Conservation (phyloP, 2,329 filamentous ascomycete species). For the Clarireedia monteithiana region DNA sequence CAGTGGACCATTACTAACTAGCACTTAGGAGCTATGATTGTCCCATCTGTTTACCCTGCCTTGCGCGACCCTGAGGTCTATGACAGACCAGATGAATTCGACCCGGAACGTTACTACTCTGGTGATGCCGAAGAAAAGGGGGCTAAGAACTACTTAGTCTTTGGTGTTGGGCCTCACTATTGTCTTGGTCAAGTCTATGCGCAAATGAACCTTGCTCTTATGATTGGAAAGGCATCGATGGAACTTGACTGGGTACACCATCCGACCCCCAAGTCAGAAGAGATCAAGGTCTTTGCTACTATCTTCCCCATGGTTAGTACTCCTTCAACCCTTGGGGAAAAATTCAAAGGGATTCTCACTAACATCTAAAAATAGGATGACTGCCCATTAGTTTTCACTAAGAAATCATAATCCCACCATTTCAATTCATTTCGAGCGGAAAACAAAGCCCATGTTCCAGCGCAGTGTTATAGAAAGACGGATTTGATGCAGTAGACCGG, state of each 20-base stretch:
- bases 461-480: neutral
- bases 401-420: neutral
- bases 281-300: conserved; percentile 97
- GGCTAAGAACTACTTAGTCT: conserved; percentile 93
- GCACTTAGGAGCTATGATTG: conserved; percentile 71
- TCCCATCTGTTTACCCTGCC: conserved; percentile 83
- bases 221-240: conserved; percentile 85
- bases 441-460: neutral
- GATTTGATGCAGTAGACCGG: conserved; percentile 6
- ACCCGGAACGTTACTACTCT: conserved; percentile 85
- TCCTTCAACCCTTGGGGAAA: neutral
- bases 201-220: conserved; percentile 76
- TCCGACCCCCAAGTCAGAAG: conserved; percentile 74
- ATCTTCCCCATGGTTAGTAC: conserved; percentile 85
- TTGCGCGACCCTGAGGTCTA: conserved; percentile 92
- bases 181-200: conserved; percentile 93
- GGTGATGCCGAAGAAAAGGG: conserved; percentile 75
- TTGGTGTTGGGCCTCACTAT: conserved; percentile 93
- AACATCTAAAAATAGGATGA: conserved; percentile 5
- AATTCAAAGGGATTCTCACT: neutral
- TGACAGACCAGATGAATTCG: conserved; percentile 77
- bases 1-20: conserved; percentile 12
- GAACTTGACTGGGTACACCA: conserved; percentile 86
- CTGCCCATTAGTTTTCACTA: conserved; percentile 9
- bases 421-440: neutral